These are phyloP conservation scores for Malus asiatica DNA, from an alignment of 306 rosid species.

Conservation along the genomic window DNA sequence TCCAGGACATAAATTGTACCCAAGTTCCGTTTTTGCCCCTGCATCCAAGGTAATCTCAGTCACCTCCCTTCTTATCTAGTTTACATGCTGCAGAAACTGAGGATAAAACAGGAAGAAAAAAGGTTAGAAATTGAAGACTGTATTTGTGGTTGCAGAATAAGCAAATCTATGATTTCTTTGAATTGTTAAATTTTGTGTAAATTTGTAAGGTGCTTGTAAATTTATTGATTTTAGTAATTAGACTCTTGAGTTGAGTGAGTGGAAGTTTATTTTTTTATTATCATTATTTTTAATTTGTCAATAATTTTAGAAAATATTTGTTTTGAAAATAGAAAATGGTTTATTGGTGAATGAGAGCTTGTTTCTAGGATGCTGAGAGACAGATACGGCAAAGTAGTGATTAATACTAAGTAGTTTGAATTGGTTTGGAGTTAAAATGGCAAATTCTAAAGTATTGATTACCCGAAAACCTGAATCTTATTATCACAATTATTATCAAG, in stretches of 20 bases:
- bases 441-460: not conserved
- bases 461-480: not conserved
- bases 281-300: not conserved
- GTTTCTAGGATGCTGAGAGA: not conserved
- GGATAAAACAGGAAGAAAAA: not conserved
- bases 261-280: not conserved
- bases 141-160: not conserved
- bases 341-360: not conserved
- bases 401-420: not conserved
- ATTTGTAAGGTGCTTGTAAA: not conserved
- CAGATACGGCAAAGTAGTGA: not conserved
- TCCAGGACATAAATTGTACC: slow-evolving; percentile 30
- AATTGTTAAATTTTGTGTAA: not conserved
- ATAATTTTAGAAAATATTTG: not conserved
- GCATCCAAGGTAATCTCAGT: slow-evolving; percentile 42
- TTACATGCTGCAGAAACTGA: not conserved
- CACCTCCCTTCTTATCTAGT: not conserved
- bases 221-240: not conserved
- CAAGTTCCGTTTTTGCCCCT: slow-evolving; percentile 22
- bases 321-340: not conserved
- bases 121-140: not conserved
- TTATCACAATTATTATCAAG: not conserved
- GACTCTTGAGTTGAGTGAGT: not conserved
- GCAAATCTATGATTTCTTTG: not conserved
- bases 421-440: not conserved